Conservation (phyloP, 2,329 filamentous ascomycete species). For the Dactylella cylindrospora region DNA sequence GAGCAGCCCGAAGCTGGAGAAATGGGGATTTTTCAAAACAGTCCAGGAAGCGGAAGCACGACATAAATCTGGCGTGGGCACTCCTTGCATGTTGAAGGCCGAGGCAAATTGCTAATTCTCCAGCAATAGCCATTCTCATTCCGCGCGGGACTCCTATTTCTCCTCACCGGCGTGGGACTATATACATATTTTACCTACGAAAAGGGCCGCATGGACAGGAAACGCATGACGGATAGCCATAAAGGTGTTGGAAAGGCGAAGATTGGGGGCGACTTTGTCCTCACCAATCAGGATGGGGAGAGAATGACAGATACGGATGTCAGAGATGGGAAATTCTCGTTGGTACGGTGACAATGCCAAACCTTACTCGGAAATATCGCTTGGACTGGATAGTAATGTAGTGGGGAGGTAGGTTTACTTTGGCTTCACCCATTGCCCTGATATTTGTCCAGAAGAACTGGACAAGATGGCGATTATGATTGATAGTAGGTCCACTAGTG, state of each 20-base stretch:
- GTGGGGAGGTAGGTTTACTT: slow-evolving; percentile 74
- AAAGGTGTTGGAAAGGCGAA: slow-evolving; percentile 92
- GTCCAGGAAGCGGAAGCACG: slow-evolving; percentile 55
- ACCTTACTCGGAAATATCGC: no score
- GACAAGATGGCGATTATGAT: slow-evolving; percentile 99
- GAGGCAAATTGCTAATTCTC: slow-evolving; percentile 8
- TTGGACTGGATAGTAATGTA: slow-evolving; percentile 4
- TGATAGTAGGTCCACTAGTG: slow-evolving; percentile 57
- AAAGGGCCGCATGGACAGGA: slow-evolving; percentile 85
- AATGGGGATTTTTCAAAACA: slow-evolving; percentile 51
- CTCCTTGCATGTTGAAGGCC: slow-evolving; percentile 20
- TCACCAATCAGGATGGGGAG: slow-evolving; percentile 79
- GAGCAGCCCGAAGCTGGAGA: slow-evolving; percentile 20
- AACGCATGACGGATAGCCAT: slow-evolving; percentile 83
- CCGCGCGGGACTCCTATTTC: slow-evolving; percentile 83
- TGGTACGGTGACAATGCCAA: slow-evolving; percentile 54
- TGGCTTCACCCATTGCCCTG: slow-evolving; percentile 95
- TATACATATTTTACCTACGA: slow-evolving; percentile 91
- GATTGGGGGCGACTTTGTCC: slow-evolving; percentile 81
- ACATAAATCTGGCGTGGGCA: slow-evolving; percentile 55
- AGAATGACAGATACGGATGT: slow-evolving; percentile 76
- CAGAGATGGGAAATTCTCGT: slow-evolving; percentile 74
- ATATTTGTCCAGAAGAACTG: slow-evolving; percentile 97
- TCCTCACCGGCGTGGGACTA: slow-evolving; percentile 73
- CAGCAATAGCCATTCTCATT: slow-evolving; percentile 78